Evolutionary conservation across 2,329 filamentous ascomycete genomes (phyloP).

Genomic region (Sclerotinia nivalis): DNA sequence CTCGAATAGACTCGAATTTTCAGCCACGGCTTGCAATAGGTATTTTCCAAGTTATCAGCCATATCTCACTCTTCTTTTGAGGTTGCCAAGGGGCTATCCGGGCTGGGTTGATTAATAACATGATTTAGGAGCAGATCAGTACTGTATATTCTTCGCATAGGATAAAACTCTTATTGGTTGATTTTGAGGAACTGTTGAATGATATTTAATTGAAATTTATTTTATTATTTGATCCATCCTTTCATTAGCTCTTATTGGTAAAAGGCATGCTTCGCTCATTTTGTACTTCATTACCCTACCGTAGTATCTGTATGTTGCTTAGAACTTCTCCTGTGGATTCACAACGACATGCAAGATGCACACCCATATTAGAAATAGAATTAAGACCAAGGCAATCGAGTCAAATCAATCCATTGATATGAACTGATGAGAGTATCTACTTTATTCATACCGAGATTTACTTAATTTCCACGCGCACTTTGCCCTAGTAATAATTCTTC

Average conservation of each 20-base stretch:
- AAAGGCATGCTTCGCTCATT: background rate
- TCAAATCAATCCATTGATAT: background rate
- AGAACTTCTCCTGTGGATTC: background rate
- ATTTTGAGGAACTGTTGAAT: background rate
- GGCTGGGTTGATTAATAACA: background rate
- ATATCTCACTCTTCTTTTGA: background rate
- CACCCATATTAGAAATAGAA: too few relatives aligned
- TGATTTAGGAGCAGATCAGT: background rate
- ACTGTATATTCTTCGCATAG: background rate
- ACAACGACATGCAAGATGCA: background rate
- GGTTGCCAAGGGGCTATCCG: background rate
- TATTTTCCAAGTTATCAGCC: background rate
- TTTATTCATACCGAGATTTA: background rate
- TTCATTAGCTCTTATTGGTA: background rate
- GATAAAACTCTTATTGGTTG: background rate
- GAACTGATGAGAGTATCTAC: background rate
- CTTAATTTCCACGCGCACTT: background rate
- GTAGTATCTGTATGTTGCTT: background rate
- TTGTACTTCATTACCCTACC: background rate
- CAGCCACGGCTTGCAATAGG: background rate
- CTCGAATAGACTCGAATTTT: too few relatives aligned
- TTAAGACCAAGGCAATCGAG: too few relatives aligned
- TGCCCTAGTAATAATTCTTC: background rate
- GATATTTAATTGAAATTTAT: background rate
- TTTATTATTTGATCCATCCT: background rate